Conservation (phyloP, 73 alveolate species). For the Loxodes magnus region DNA sequence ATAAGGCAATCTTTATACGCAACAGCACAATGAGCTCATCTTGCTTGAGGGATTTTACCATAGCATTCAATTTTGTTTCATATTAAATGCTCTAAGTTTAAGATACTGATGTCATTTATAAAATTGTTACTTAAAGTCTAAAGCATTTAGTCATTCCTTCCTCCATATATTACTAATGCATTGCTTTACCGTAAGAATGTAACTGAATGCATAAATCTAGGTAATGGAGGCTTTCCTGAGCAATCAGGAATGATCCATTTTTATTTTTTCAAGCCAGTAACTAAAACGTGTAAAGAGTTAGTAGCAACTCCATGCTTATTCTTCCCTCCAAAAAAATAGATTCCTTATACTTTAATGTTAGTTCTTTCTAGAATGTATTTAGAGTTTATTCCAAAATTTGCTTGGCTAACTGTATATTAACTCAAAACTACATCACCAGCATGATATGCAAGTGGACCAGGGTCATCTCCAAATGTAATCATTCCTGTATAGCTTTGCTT, state of each 20-base stretch:
- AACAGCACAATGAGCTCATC: too few relatives aligned
- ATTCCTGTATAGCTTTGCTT: constrained; percentile 18
- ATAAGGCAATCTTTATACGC: too few relatives aligned
- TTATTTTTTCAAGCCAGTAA: constrained; percentile 16
- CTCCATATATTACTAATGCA: too few relatives aligned
- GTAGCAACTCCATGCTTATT: constrained; percentile 21
- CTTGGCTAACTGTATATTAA: constrained; percentile 15
- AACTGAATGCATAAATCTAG: too few relatives aligned
- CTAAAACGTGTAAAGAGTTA: constrained; percentile 14
- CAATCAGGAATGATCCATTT: constrained; percentile 18
- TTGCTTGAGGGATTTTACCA: too few relatives aligned
- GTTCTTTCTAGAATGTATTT: constrained; percentile 4
- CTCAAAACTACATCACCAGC: constrained; percentile 16
- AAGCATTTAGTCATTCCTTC: too few relatives aligned
- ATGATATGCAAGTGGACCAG: constrained; percentile 21
- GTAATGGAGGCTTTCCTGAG: constrained; percentile 18
- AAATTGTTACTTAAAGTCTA: too few relatives aligned
- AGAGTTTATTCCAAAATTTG: constrained; percentile 12
- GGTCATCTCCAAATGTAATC: constrained; percentile 21
- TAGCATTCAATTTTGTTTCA: too few relatives aligned
- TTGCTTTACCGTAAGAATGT: too few relatives aligned
- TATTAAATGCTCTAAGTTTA: too few relatives aligned
- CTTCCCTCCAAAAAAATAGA: constrained; percentile 39
- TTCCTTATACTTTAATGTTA: constrained; percentile 28
- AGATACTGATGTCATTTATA: too few relatives aligned